Evolutionary conservation across 352 stramenopile genomes (phyloP), one percentile per base, ranked within the genome.

Genomic region (Phytophthora brassicae): DNA sequence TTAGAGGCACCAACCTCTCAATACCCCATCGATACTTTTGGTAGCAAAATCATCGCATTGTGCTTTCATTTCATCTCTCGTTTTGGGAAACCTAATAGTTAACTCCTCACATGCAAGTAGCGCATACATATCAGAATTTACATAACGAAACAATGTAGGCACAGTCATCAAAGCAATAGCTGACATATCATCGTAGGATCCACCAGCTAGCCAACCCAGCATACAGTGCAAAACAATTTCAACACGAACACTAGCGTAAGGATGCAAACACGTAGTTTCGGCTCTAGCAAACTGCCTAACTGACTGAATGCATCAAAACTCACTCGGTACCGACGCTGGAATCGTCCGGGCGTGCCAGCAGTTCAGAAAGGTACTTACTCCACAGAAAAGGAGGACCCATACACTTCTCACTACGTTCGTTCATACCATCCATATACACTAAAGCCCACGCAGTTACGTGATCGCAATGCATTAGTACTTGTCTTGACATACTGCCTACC

Each of bases 121-220:
- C 46, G 24, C 46, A 53, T 11, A 41, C 26, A 53, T 53, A 53
- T 19, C 46, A 42, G 4, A 22, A 53, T 42, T 53, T n/a, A 42
- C 31, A 42, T 38, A 38, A 41, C 46, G 46, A 38, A 42, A 28
- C 38, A 42, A 42, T 26, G 31, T 11, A 42, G 28, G n/a, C n/a
- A n/a, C n/a, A n/a, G n/a, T n/a, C n/a, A n/a, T n/a, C n/a, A n/a
- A n/a, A n/a, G n/a, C n/a, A 41, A 53, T 53, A 39, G 46, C 46
- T 28, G 46, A 53, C 24, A 53, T 53, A 16, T 53, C 46, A 19
- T 53, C 46, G 17, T 41, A 53, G 1, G 46, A 53, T 2, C 31
- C 46, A 24, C 46, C 46, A 28, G 46, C 46, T 39, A 39, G 23
- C 26, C 46, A 53, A 24, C 46, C 24, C 31, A 53, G 12, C 26